A percentile compares a stretch with the other conserved stretches of the same genome.
phyloP scores from a whole-genome alignment of 2,329 filamentous ascomycete species.

The Epichloe scottii region DNA sequence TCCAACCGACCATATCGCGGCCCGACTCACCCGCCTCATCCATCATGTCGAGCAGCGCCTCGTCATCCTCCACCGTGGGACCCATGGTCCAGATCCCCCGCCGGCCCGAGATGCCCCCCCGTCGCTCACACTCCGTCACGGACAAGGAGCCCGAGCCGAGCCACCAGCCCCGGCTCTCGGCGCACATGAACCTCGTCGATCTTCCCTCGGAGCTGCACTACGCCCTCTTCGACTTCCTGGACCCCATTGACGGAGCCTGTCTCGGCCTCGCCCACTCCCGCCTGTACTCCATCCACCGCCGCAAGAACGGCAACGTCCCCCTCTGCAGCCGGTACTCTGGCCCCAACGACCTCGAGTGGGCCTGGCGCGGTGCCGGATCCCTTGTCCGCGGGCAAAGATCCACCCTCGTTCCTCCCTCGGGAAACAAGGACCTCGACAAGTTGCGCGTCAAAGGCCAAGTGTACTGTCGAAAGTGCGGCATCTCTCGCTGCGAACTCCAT shows the following conservation, averaged over 20 bases:
- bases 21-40: slow-evolving; percentile 4
- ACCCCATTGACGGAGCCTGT: slow-evolving; percentile 52
- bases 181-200: slow-evolving; percentile 33
- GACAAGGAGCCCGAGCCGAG: slow-evolving; percentile 44
- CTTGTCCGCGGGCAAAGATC: slow-evolving; percentile 19
- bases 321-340: slow-evolving; percentile 44
- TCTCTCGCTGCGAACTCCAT: slow-evolving; percentile 49
- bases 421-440: slow-evolving; percentile 25
- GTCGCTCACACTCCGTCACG: slow-evolving; percentile 47
- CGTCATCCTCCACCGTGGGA: slow-evolving; percentile 7
- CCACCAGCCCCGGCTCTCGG: slow-evolving; percentile 34
- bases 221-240: slow-evolving; percentile 47
- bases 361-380: slow-evolving; percentile 44
- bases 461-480: slow-evolving; percentile 50
- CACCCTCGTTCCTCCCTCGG: background rate
- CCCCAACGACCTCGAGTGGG: slow-evolving; percentile 52
- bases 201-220: slow-evolving; percentile 49
- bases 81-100: slow-evolving; percentile 13
- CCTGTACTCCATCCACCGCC: slow-evolving; percentile 46
- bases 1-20: slow-evolving; percentile 6
- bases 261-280: slow-evolving; percentile 45
- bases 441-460: slow-evolving; percentile 45
- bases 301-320: slow-evolving; percentile 42
- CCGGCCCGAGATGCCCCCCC: slow-evolving; percentile 29
- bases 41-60: background rate